Evolutionary conservation across 768 basidiomycete genomes (phyloP).

Genomic region (Plicaturopsis crispa): DNA sequence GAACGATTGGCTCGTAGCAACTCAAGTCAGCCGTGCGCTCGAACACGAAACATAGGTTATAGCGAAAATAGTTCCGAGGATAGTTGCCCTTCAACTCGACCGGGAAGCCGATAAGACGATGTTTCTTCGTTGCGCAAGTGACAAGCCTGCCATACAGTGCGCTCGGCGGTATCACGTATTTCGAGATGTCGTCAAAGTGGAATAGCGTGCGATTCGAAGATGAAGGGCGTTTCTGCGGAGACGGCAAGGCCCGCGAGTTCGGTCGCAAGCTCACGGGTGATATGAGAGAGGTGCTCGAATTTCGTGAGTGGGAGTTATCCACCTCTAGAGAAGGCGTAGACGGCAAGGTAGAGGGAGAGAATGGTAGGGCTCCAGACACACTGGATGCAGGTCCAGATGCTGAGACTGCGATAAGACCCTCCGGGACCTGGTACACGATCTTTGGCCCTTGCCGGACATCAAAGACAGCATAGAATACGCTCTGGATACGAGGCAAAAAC

Average conservation of each 20-base stretch:
- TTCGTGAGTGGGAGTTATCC: constrained; percentile 33
- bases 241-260: constrained; percentile 33
- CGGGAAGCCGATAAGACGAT: constrained; percentile 90
- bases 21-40: constrained; percentile 85
- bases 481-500: constrained; percentile 72
- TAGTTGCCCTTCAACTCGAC: constrained; percentile 73
- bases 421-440: constrained; percentile 91
- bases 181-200: constrained; percentile 86
- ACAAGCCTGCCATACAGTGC: constrained; percentile 85
- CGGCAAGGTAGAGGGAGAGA: constrained; percentile 25
- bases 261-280: constrained; percentile 39
- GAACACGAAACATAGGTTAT: constrained; percentile 96
- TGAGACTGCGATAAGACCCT: constrained; percentile 66
- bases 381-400: constrained; percentile 21
- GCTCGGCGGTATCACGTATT: constrained; percentile 88
- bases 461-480: constrained; percentile 92
- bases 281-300: constrained; percentile 43
- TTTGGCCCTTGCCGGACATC: constrained; percentile 81
- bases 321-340: constrained; percentile 22
- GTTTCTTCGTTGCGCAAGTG: constrained; percentile 71
- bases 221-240: constrained; percentile 36
- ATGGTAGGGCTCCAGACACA: constrained; percentile 12
- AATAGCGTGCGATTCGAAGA: constrained; percentile 57
- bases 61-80: constrained; percentile 82
- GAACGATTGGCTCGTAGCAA: constrained; percentile 92